These are phyloP conservation scores for Brassica juncea DNA, from an alignment of 345 rosid genomes.

Conservation along the genomic window DNA sequence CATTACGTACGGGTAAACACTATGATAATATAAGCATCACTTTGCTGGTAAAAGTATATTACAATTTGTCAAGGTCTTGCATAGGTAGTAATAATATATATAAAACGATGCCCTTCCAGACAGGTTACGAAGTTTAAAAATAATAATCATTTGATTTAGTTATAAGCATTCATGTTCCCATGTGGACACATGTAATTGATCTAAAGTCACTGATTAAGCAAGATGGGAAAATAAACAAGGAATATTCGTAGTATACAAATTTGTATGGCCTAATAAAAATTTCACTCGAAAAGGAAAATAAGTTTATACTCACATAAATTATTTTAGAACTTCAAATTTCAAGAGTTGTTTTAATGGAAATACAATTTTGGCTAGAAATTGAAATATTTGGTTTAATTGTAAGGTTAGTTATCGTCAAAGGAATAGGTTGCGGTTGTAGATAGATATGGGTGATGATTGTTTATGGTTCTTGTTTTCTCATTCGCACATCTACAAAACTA, in stretches of 20 bases:
- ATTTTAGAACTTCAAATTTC: background rate
- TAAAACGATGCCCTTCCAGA: background rate
- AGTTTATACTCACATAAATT: background rate
- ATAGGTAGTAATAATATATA: background rate
- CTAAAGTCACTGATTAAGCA: background rate
- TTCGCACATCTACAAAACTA: background rate
- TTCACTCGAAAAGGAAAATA: background rate
- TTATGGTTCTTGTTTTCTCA: background rate
- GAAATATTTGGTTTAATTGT: background rate
- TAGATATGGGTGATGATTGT: background rate
- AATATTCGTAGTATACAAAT: background rate
- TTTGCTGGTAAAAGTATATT: background rate
- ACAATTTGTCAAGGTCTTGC: background rate
- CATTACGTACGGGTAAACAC: slow-evolving; percentile 6
- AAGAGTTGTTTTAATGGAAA: background rate
- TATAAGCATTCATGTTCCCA: background rate
- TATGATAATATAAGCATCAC: background rate
- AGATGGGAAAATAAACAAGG: background rate
- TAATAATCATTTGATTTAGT: background rate
- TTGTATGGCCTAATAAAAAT: background rate
- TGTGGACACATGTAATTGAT: background rate
- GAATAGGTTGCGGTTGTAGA: background rate
- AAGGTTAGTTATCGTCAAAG: background rate
- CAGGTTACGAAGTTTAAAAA: background rate
- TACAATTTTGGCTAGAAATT: background rate